Conservation (phyloP, 345 rosid species). For the Citrus mangshanensis region DNA sequence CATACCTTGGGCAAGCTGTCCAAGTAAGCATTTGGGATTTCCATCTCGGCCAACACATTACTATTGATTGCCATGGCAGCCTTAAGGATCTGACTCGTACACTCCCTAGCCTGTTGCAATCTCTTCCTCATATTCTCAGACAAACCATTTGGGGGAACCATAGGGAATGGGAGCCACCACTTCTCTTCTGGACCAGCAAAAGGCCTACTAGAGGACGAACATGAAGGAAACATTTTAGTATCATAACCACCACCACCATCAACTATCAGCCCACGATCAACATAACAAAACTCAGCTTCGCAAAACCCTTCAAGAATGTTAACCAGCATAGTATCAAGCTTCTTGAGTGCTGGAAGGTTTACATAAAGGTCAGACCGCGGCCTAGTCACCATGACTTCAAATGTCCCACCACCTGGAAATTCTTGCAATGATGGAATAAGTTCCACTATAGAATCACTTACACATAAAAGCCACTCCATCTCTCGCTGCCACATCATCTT, state of each 20-base stretch:
- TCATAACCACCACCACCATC: conserved; percentile 20
- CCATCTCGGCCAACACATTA: conserved; percentile 55
- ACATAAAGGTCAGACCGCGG: conserved; percentile 50
- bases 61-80: conserved; percentile 63
- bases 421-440: conserved; percentile 40
- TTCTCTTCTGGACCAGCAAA: conserved; percentile 52
- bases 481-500: conserved; percentile 43
- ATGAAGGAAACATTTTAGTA: conserved; percentile 7
- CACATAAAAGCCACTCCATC: conserved; percentile 46
- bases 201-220: conserved; percentile 31
- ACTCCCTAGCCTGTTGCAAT: conserved; percentile 48
- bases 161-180: conserved; percentile 67
- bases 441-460: conserved; percentile 46
- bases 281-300: conserved; percentile 47
- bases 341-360: conserved; percentile 59
- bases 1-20: conserved; percentile 54
- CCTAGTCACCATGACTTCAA: conserved; percentile 37
- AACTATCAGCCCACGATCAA: conserved; percentile 42
- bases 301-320: conserved; percentile 45
- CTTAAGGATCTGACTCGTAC: conserved; percentile 50
- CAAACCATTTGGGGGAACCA: conserved; percentile 42
- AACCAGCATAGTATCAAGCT: conserved; percentile 54
- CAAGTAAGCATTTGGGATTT: conserved; percentile 48
- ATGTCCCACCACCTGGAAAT: conserved; percentile 38
- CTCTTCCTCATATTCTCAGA: conserved; percentile 43